Evolutionary conservation across 176 grass and related monocot genomes (phyloP).

Genomic region (Ensete ventricosum): DNA sequence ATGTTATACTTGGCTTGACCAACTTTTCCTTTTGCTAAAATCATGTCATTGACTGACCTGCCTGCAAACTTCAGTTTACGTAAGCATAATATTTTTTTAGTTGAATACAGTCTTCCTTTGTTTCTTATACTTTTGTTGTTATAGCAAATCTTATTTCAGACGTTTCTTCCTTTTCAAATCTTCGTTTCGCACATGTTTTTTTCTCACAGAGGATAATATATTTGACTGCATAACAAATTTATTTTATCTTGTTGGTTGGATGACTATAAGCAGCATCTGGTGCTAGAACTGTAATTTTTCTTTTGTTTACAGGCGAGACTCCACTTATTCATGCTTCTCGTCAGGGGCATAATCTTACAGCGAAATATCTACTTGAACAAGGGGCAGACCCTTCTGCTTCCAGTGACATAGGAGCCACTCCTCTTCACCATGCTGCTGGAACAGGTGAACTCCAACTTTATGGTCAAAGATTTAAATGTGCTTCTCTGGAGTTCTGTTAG

Average conservation of each 20-base stretch:
- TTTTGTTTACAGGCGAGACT: slow-evolving; percentile 51
- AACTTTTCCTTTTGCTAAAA: too few species aligned
- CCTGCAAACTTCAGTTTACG: too few species aligned
- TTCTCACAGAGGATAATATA: background rate
- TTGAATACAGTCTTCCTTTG: too few species aligned
- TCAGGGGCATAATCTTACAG: slow-evolving; percentile 55
- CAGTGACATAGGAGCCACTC: slow-evolving; percentile 56
- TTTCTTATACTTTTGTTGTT: too few species aligned
- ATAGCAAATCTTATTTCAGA: background rate
- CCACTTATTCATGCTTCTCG: slow-evolving; percentile 78
- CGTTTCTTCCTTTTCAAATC: background rate
- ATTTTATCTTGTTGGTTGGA: background rate
- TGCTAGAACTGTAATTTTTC: background rate
- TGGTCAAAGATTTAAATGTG: background rate
- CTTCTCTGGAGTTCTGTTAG: background rate
- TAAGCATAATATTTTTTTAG: too few species aligned
- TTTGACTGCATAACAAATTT: background rate
- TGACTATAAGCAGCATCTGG: background rate
- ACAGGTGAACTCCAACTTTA: slow-evolving; percentile 38
- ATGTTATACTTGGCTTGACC: too few species aligned
- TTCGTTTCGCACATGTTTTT: background rate
- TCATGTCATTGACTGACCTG: too few species aligned
- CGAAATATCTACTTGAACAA: slow-evolving; percentile 61
- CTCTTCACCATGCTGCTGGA: slow-evolving; percentile 82
- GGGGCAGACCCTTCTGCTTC: slow-evolving; percentile 58